Percentiles rank a stretch among this genome's conserved stretches.
Evolutionary conservation across 2,329 filamentous ascomycete genomes (phyloP).

Genomic region (Claviceps citrina): DNA sequence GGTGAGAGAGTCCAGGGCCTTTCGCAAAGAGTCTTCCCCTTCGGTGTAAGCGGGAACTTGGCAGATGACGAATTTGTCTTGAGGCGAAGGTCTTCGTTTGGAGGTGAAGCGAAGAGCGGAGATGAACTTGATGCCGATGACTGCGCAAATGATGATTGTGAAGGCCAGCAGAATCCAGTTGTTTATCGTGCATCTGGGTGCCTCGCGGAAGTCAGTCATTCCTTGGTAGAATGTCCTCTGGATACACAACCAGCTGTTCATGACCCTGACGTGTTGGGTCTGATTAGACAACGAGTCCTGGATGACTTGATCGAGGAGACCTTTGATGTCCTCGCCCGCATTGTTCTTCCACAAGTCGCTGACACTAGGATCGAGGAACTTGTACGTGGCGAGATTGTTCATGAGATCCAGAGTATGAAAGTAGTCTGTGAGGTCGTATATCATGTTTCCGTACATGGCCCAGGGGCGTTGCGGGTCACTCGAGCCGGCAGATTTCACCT

Average conservation of each 20-base stretch:
- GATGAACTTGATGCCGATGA: constrained; percentile 80
- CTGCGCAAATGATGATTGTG: constrained; percentile 64
- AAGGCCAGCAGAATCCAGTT: constrained; percentile 82
- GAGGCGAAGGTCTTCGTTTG: constrained; percentile 73
- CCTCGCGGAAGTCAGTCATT: constrained; percentile 67
- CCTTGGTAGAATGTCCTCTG: constrained; percentile 73
- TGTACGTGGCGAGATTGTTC: constrained; percentile 40
- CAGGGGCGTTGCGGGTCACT: constrained; percentile 51
- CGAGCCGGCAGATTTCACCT: constrained; percentile 49
- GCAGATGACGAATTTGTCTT: constrained; percentile 98
- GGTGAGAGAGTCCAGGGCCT: constrained; percentile 86
- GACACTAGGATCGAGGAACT: constrained; percentile 58
- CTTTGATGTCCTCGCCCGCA: constrained; percentile 64
- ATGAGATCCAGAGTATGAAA: constrained; percentile 55
- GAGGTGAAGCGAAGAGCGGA: constrained; percentile 86
- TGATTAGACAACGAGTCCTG: constrained; percentile 32
- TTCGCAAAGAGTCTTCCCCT: constrained; percentile 85
- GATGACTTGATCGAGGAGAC: constrained; percentile 42
- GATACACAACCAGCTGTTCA: constrained; percentile 64
- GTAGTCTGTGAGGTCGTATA: constrained; percentile 90
- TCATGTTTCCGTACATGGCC: constrained; percentile 58
- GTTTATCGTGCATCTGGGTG: constrained; percentile 66
- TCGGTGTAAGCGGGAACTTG: constrained; percentile 97
- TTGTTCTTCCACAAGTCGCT: constrained; percentile 56
- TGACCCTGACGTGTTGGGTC: constrained; percentile 34